Evolutionary conservation across 306 rosid species (phyloP).

Genomic region (Cicer bijugum): DNA sequence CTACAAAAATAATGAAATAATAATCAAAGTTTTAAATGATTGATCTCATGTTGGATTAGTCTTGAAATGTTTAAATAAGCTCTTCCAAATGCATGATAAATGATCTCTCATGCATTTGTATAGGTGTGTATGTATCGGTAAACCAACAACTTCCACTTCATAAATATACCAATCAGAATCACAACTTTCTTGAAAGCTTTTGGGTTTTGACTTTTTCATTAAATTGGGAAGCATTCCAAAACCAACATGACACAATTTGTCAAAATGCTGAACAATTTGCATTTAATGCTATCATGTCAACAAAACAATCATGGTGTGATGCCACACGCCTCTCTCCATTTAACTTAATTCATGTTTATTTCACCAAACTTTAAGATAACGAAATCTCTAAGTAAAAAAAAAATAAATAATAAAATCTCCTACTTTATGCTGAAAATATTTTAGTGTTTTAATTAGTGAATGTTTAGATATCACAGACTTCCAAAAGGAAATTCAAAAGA

Average conservation of each 20-base stretch:
- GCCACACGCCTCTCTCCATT: slow-evolving; percentile 48
- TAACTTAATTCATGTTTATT: slow-evolving; percentile 37
- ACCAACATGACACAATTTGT: slow-evolving; percentile 44
- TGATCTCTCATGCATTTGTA: neutral
- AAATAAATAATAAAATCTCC: slow-evolving; percentile 24
- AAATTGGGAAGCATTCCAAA: slow-evolving; percentile 40
- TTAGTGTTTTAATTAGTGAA: neutral
- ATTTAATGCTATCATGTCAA: slow-evolving; percentile 45
- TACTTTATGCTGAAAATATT: slow-evolving; percentile 34
- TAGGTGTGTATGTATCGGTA: no score
- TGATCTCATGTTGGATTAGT: no score
- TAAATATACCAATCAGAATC: slow-evolving; percentile 15
- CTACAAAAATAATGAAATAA: no score
- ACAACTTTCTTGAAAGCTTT: slow-evolving; percentile 36
- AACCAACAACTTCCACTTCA: neutral
- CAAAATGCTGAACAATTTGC: slow-evolving; percentile 47
- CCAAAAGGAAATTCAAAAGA: slow-evolving; percentile 28
- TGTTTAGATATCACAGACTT: slow-evolving; percentile 30
- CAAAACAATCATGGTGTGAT: slow-evolving; percentile 30
- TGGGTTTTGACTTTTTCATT: slow-evolving; percentile 41
- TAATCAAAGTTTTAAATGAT: no score
- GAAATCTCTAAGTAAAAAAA: neutral
- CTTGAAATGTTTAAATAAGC: no score
- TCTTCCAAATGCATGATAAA: no score
- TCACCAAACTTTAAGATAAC: slow-evolving; percentile 19